These are phyloP conservation scores for Glaciozyma martinii DNA, from an alignment of 768 basidiomycete species.

Conservation along the genomic window DNA sequence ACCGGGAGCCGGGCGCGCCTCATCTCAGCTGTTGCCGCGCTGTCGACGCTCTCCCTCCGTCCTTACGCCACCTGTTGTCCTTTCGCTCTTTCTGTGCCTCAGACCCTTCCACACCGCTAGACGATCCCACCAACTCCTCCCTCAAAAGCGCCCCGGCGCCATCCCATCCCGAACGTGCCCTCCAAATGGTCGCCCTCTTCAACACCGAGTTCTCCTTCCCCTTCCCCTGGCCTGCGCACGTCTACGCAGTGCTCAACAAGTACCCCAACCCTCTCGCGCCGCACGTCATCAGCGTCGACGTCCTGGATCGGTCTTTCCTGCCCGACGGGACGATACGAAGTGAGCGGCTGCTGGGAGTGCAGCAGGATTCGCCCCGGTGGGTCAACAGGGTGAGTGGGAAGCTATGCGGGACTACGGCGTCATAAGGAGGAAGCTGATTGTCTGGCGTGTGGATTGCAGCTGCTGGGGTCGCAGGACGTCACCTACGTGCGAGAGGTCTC, in stretches of 20 bases:
- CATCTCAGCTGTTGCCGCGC: too few species aligned
- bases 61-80: too few species aligned
- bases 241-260: constrained; percentile 30
- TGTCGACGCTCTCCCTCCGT: too few species aligned
- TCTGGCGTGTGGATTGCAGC: neutral
- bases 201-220: constrained; percentile 20
- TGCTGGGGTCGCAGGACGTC: constrained; percentile 25
- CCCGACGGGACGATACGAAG: constrained; percentile 28
- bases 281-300: constrained; percentile 30
- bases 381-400: constrained; percentile 16
- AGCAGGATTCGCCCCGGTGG: constrained; percentile 29
- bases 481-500: constrained; percentile 30
- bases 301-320: constrained; percentile 17
- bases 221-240: constrained; percentile 28
- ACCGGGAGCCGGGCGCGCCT: too few species aligned
- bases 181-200: constrained; percentile 8
- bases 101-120: too few species aligned
- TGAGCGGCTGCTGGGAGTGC: constrained; percentile 26
- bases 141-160: too few species aligned
- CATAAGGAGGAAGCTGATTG: neutral
- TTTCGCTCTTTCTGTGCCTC: too few species aligned
- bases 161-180: neutral
- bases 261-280: constrained; percentile 31
- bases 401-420: neutral
- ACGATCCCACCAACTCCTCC: too few species aligned